Conservation (phyloP, 805 yeast genomes). For the Schizosaccharomyces japonicus region DNA sequence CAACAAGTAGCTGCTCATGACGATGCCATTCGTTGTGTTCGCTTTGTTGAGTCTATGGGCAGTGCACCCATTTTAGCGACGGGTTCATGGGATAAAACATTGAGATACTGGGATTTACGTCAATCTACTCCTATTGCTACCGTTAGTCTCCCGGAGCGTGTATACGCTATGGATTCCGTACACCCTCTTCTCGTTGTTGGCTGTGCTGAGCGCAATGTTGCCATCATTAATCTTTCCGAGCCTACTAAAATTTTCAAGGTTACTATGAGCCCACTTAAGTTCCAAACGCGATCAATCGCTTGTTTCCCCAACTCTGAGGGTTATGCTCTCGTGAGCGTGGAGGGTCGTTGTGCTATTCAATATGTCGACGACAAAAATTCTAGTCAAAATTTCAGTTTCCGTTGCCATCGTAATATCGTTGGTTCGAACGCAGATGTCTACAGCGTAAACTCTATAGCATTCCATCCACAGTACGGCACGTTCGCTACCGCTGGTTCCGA, state of each 20-base stretch:
- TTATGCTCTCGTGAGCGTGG: constrained; percentile 75
- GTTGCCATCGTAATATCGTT: constrained; percentile 67
- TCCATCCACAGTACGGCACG: constrained; percentile 80
- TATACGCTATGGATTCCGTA: constrained; percentile 65
- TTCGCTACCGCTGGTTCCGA: constrained; percentile 87
- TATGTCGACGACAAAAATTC: constrained; percentile 69
- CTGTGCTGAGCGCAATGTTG: constrained; percentile 71
- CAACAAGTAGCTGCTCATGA: constrained; percentile 73
- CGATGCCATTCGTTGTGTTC: constrained; percentile 48
- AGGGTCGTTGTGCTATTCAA: constrained; percentile 87
- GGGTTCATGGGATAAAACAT: constrained; percentile 91
- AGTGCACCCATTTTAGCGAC: constrained; percentile 56
- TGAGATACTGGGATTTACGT: constrained; percentile 86
- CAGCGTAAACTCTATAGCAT: constrained; percentile 53
- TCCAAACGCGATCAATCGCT: constrained; percentile 61
- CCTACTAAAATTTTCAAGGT: constrained; percentile 67
- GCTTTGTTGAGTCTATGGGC: constrained; percentile 70
- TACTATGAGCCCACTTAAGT: constrained; percentile 53
- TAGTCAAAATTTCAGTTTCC: constrained; percentile 65
- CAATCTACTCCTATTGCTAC: constrained; percentile 57
- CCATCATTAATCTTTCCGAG: constrained; percentile 45
- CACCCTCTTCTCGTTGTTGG: constrained; percentile 75
- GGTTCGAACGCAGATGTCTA: constrained; percentile 42
- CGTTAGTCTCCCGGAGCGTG: constrained; percentile 67
- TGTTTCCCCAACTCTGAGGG: constrained; percentile 88